phyloP scores from a whole-genome alignment of 1,139 yeast genomes.

The Kluyveromyces sp. region DNA sequence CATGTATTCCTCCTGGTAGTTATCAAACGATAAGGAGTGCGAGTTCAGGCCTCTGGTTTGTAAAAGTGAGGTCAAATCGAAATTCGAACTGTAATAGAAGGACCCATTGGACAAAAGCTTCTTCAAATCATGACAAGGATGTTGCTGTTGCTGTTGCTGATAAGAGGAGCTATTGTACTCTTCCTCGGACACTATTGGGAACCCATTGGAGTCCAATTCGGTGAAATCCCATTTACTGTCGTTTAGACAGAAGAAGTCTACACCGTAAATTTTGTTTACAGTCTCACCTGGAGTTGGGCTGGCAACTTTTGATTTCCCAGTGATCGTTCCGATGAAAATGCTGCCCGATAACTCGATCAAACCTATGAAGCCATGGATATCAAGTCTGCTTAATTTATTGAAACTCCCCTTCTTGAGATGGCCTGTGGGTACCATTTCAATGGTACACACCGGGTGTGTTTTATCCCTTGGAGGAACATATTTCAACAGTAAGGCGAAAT shows the following conservation, averaged over 20 bases:
- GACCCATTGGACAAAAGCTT: constrained; percentile 81
- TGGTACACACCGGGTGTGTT: constrained; percentile 23
- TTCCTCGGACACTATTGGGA: constrained; percentile 38
- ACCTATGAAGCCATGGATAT: constrained; percentile 79
- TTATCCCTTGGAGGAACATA: constrained; percentile 13
- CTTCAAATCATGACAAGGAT: constrained; percentile 77
- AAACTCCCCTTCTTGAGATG: constrained; percentile 30
- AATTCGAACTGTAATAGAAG: constrained; percentile 85
- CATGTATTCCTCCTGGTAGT: constrained; percentile 80
- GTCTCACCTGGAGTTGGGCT: constrained; percentile 73
- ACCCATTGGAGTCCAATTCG: constrained; percentile 59
- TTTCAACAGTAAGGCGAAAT: constrained; percentile 26
- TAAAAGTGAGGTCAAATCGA: constrained; percentile 77
- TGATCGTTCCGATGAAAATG: constrained; percentile 71
- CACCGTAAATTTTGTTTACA: constrained; percentile 71
- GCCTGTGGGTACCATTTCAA: constrained; percentile 26
- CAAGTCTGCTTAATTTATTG: constrained; percentile 45
- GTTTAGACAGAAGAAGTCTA: constrained; percentile 76
- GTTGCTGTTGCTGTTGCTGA: constrained; percentile 38
- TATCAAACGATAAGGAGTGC: constrained; percentile 43
- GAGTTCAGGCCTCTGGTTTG: constrained; percentile 60
- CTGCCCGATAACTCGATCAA: constrained; percentile 61
- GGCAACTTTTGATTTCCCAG: constrained; percentile 74
- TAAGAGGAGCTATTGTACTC: constrained; percentile 17
- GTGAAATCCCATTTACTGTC: constrained; percentile 73